Base-by-base conservation (phyloP, 2,329 filamentous ascomycete species). In the Neofusicoccum kwambonambiense region DNA sequence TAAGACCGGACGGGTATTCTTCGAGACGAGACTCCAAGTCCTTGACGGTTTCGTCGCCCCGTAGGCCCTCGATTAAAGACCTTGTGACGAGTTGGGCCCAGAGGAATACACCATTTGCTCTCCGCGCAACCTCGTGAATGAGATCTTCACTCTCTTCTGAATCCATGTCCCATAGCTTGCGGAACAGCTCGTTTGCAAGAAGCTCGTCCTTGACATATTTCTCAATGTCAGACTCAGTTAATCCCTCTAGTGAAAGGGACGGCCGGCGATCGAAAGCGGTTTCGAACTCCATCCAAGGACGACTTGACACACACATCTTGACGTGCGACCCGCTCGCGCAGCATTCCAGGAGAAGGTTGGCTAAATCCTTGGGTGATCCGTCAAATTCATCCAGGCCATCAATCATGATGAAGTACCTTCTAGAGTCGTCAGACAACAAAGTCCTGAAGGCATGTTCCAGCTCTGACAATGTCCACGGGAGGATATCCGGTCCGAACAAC, bases 61-160 rank as follows among this genome's bases (percentile, higher is more conserved):
- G 47, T 8, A 71, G 31, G 3, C 67, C 66, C 12, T 64, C 65
- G 3, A 67, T 41, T 4, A 71, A 52, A 3, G 67, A 68, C 13
- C 49, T 12, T 1, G 67, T 67, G 8, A 70, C 69, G 1, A 72
- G 62, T 27, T 63, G 41, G 11, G 69, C 69, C 69, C 70, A 72
- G 0, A 71, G 64, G 45, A 72, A 72, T 0, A 70, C 67, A 3
- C 70, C 70, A 13, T 51, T 34, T 1, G 70, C 66, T 41, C 68
- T 70, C 13, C 17, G 11, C 4, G 50, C 56, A 11, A 71, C 62
- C 3, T 62, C 22, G 3, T 49, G 9, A 1, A 68, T 44, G 1
- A 69, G 34, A 1, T 58, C 31, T 13, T 49, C 12, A 6, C 64
- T 34, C 11, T 37, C 12, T 0, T 39, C 39, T 1, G 58, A 57